These are phyloP conservation scores for Sedum album DNA, from an alignment of 164 flowering plant species.

Conservation along the genomic window DNA sequence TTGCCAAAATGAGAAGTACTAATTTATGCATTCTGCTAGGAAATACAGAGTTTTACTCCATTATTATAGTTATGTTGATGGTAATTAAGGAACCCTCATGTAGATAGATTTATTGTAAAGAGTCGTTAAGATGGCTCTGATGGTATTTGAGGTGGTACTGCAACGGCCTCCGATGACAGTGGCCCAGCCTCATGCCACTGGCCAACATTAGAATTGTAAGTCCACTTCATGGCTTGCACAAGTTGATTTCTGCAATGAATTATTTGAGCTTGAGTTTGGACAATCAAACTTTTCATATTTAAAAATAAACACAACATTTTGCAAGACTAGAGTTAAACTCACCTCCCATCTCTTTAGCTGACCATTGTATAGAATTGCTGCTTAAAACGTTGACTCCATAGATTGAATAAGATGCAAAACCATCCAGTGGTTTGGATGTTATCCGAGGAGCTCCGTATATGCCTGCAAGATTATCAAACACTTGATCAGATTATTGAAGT, in stretches of 20 bases:
- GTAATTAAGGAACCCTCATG: neutral
- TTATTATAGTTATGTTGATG: neutral
- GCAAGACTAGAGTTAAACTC: constrained; percentile 20
- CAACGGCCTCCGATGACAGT: constrained; percentile 89
- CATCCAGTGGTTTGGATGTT: constrained; percentile 63
- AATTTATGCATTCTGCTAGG: too few relatives aligned
- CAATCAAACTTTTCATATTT: too few relatives aligned
- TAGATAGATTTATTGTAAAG: constrained; percentile 18
- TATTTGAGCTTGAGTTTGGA: neutral
- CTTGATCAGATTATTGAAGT: too few relatives aligned
- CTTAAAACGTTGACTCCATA: constrained; percentile 72
- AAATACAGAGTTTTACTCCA: too few relatives aligned
- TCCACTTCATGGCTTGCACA: constrained; percentile 59
- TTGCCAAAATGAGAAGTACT: too few relatives aligned
- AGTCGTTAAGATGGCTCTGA: constrained; percentile 42
- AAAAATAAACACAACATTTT: too few relatives aligned
- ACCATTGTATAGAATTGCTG: constrained; percentile 70
- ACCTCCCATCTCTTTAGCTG: constrained; percentile 77
- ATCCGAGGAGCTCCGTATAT: constrained; percentile 63
- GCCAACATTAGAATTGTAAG: constrained; percentile 56
- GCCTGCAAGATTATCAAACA: constrained; percentile 55
- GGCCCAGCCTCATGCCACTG: constrained; percentile 82
- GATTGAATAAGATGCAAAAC: constrained; percentile 69
- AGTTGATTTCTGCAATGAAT: constrained; percentile 44
- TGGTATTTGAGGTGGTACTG: constrained; percentile 80